Evolutionary conservation across 202 grass and related monocot species (phyloP).

Genomic region (Bolboschoenoplectus hybrid): DNA sequence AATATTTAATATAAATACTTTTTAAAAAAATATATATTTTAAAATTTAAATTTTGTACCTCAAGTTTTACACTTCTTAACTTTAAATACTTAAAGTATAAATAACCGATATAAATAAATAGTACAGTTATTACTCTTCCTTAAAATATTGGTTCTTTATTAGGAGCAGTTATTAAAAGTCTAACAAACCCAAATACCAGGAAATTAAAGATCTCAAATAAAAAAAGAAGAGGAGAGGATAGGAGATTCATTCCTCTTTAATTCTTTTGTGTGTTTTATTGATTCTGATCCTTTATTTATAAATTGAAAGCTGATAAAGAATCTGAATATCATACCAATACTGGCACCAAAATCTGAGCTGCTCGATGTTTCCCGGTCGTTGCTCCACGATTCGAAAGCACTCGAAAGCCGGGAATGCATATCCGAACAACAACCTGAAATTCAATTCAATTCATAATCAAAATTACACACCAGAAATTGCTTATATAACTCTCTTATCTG

Average conservation of each 20-base stretch:
- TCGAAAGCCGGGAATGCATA: constrained; percentile 86
- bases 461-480: neutral
- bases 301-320: neutral
- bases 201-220: constrained; percentile 27
- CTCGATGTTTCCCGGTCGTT: constrained; percentile 51
- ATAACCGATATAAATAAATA: no score
- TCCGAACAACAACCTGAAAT: constrained; percentile 68
- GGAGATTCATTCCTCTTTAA: neutral
- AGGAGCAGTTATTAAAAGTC: constrained; percentile 21
- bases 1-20: no score
- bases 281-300: neutral
- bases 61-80: no score
- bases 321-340: constrained; percentile 72
- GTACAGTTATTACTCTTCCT: no score
- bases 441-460: constrained; percentile 31
- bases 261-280: neutral
- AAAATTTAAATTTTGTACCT: no score
- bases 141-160: neutral
- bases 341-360: constrained; percentile 97
- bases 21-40: no score
- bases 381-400: constrained; percentile 87
- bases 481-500: neutral
- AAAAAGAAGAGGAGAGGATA: neutral
- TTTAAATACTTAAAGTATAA: no score
- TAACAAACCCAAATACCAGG: constrained; percentile 14